A percentile compares a stretch with the other conserved stretches of the same genome.
phyloP scores from a whole-genome alignment of 331 rosid species.

The Rhamnella rubrinervis region DNA sequence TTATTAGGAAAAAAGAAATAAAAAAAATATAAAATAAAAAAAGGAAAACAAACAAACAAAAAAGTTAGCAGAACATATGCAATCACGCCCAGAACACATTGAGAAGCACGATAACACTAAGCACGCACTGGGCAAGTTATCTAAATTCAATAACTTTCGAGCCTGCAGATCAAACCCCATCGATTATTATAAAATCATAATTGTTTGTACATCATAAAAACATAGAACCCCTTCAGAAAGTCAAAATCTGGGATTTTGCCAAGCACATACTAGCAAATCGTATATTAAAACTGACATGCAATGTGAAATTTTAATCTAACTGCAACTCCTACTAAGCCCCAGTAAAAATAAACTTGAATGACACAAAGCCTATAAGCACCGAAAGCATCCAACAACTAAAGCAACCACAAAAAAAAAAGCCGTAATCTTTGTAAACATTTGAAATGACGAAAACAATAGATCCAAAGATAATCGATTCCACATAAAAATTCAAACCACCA shows the following conservation, averaged over 20 bases:
- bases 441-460: neutral
- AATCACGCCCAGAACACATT: conserved; percentile 6
- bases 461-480: neutral
- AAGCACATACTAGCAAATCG: no score
- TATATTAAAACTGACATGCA: neutral
- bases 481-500: neutral
- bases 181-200: no score
- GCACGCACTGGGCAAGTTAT: neutral
- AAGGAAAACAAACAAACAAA: neutral
- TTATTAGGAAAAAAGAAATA: neutral
- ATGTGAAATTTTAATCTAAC: neutral
- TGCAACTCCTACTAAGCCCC: neutral
- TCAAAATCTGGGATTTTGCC: no score
- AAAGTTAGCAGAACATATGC: neutral
- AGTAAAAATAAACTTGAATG: no score
- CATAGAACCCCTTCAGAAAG: neutral
- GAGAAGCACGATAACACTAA: neutral
- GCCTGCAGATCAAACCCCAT: neutral
- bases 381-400: neutral
- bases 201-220: neutral
- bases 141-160: neutral
- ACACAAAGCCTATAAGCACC: no score
- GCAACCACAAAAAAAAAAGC: neutral
- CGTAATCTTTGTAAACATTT: neutral
- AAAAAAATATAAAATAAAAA: neutral